Evolutionary conservation across 148 eudicot species (phyloP).

Genomic region (Rhododendron kiyosumense): DNA sequence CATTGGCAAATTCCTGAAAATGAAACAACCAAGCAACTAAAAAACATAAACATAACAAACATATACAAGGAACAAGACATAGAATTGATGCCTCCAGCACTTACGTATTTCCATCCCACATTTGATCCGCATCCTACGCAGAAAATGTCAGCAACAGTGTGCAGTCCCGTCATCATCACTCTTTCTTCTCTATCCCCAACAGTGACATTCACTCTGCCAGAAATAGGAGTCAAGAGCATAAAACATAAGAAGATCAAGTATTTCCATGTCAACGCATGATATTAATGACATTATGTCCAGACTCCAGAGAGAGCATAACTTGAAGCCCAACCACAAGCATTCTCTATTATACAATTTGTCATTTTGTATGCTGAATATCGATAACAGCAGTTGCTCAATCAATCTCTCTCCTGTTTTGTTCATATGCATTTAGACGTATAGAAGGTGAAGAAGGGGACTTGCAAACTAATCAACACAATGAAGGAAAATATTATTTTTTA

Average conservation of each 20-base stretch:
- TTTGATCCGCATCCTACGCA: slow-evolving; percentile 86
- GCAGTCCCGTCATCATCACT: slow-evolving; percentile 84
- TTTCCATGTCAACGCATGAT: neutral
- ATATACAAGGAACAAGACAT: neutral
- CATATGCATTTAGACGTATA: neutral
- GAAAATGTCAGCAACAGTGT: slow-evolving; percentile 81
- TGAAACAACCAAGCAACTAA: slow-evolving; percentile 23
- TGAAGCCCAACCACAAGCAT: neutral
- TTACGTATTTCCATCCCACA: slow-evolving; percentile 93
- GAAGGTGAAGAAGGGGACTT: neutral
- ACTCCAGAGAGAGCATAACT: neutral
- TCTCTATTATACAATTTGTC: neutral
- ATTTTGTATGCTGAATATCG: neutral
- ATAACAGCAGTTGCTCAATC: neutral
- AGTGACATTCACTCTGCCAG: slow-evolving; percentile 71
- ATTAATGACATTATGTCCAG: neutral
- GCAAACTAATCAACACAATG: neutral
- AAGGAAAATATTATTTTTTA: neutral
- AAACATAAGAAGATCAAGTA: neutral
- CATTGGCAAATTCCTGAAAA: slow-evolving; percentile 88
- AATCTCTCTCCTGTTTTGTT: neutral
- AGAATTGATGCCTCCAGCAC: slow-evolving; percentile 28
- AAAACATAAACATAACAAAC: neutral
- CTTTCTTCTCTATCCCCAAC: slow-evolving; percentile 72
- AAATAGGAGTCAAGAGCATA: neutral